Evolutionary conservation across 441 rosid species (phyloP).

Genomic region (California macrophylla): DNA sequence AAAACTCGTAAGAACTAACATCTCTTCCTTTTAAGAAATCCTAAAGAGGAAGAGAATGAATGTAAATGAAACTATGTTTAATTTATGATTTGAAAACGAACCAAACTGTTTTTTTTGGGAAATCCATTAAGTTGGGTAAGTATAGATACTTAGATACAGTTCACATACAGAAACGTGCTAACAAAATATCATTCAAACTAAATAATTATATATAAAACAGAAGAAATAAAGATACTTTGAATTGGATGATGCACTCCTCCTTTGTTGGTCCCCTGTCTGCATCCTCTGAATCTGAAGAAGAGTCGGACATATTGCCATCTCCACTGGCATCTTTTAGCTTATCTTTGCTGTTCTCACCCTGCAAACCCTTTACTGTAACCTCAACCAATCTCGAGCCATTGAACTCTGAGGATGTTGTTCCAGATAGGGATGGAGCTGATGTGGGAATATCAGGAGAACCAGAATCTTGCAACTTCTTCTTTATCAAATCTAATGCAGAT

Average conservation of each 20-base stretch:
- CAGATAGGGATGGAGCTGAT: constrained; percentile 33
- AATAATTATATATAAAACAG: constrained; percentile 10
- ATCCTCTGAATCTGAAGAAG: constrained; percentile 92
- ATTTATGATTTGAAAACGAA: too few relatives aligned
- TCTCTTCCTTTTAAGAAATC: neutral
- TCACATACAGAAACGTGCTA: neutral
- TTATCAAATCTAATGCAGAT: constrained; percentile 85
- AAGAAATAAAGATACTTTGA: constrained; percentile 50
- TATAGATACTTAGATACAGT: neutral
- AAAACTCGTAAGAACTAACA: neutral
- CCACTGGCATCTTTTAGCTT: constrained; percentile 59
- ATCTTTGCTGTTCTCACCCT: constrained; percentile 53
- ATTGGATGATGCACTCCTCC: constrained; percentile 67
- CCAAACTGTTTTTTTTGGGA: neutral
- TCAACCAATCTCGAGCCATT: constrained; percentile 66
- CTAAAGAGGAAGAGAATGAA: too few relatives aligned
- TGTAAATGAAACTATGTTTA: too few relatives aligned
- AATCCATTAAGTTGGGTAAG: neutral
- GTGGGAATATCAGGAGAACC: constrained; percentile 56
- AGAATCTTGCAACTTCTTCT: constrained; percentile 84
- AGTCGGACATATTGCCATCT: constrained; percentile 65
- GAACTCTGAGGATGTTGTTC: constrained; percentile 40
- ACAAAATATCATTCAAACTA: neutral
- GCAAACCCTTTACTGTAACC: constrained; percentile 45
- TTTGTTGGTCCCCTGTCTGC: constrained; percentile 80